Evolutionary conservation across 495 filamentous ascomycete species (phyloP).

Genomic region (Lasiosphaeriaceae sp.): DNA sequence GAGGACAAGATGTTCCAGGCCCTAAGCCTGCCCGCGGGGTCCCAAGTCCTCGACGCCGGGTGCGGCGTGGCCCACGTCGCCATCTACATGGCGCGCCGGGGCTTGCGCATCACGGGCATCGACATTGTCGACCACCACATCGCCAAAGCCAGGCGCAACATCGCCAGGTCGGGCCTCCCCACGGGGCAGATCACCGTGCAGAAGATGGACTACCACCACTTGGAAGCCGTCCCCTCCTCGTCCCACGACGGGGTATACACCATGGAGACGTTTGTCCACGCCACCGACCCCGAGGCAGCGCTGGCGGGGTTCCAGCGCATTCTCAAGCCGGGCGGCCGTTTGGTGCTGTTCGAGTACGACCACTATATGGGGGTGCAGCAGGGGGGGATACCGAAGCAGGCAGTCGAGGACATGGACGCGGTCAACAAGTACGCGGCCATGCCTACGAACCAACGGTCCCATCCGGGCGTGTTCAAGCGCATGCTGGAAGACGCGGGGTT

Average conservation of each 20-base stretch:
- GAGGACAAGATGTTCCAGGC: conserved; percentile 44
- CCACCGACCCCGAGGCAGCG: conserved; percentile 46
- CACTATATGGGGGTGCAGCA: conserved; percentile 28
- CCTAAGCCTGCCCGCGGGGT: conserved; percentile 32
- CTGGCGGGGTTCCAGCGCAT: conserved; percentile 47
- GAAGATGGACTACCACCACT: conserved; percentile 52
- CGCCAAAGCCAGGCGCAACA: conserved; percentile 38
- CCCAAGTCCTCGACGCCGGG: conserved; percentile 49
- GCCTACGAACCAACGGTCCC: conserved; percentile 40
- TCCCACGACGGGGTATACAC: conserved; percentile 55
- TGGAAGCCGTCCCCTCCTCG: conserved; percentile 32
- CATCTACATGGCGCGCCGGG: conserved; percentile 39
- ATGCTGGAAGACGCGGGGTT: conserved; percentile 50
- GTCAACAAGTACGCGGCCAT: conserved; percentile 46
- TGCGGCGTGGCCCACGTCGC: conserved; percentile 51
- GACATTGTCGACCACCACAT: conserved; percentile 52
- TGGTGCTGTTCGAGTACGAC: conserved; percentile 53
- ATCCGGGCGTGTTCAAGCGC: conserved; percentile 24
- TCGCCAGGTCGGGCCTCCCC: conserved; percentile 33
- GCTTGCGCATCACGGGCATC: conserved; percentile 43
- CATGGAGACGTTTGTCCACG: conserved; percentile 58
- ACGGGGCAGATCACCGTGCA: conserved; percentile 34
- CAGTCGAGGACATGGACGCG: conserved; percentile 4
- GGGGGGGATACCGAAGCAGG: conserved; percentile 10
- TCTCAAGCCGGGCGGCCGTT: conserved; percentile 44